A percentile compares a stretch with the other conserved stretches of the same genome.
phyloP scores from a whole-genome alignment of 108 stramenopile species.

The Bacterosira constricta region DNA sequence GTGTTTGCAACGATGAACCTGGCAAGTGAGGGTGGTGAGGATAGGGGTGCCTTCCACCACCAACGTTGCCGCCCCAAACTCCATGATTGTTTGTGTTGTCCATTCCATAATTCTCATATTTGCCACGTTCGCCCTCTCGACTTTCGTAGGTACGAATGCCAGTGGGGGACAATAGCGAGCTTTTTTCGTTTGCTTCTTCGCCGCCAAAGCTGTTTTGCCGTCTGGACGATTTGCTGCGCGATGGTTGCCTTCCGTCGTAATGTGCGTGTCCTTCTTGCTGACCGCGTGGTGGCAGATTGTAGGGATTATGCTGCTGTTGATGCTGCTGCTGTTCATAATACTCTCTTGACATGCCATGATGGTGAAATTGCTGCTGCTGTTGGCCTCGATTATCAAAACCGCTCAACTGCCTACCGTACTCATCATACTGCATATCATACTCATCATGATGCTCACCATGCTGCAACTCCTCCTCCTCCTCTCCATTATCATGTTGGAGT shows the following conservation, averaged over 20 bases:
- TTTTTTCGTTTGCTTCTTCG: slow-evolving; percentile 57
- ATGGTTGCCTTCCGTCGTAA: slow-evolving; percentile 6
- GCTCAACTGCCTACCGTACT: neutral
- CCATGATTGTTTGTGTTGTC: too few relatives aligned
- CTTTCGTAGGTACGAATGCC: slow-evolving; percentile 49
- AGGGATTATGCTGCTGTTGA: slow-evolving; percentile 8
- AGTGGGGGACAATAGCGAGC: slow-evolving; percentile 51
- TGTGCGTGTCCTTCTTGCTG: neutral
- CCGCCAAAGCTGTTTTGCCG: too few relatives aligned
- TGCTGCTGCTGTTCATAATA: slow-evolving; percentile 11
- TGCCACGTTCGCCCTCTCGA: neutral
- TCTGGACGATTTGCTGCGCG: too few relatives aligned
- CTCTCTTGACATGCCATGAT: neutral
- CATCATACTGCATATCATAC: neutral
- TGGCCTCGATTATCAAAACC: slow-evolving; percentile 3
- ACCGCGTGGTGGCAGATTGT: neutral
- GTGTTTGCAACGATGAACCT: neutral
- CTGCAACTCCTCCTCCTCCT: neutral
- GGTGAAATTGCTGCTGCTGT: slow-evolving; percentile 24
- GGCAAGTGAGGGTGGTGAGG: neutral
- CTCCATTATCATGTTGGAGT: slow-evolving; percentile 3
- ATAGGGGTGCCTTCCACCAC: too few relatives aligned
- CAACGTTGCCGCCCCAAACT: too few relatives aligned
- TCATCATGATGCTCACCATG: neutral
- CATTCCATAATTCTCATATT: slow-evolving; percentile 12